Percentiles rank a stretch among this genome's conserved stretches.
phyloP scores from a whole-genome alignment of 2,329 filamentous ascomycete species.

The Colletotrichum somersetense region DNA sequence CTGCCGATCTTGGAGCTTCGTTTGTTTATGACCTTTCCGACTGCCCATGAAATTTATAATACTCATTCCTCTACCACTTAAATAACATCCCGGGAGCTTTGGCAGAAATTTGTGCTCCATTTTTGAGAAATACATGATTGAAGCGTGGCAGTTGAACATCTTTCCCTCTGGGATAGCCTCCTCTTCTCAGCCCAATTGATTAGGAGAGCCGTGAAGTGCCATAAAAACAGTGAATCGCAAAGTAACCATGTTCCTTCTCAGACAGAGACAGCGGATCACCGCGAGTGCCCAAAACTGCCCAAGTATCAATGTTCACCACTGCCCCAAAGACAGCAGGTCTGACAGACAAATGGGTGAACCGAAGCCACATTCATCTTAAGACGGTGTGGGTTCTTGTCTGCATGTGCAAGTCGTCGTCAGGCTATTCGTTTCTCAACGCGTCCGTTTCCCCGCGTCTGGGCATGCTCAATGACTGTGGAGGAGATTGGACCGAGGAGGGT shows the following conservation, averaged over 20 bases:
- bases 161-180: not conserved
- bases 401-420: not conserved
- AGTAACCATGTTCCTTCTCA: too few relatives aligned
- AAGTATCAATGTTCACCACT: not conserved
- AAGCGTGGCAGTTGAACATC: too few relatives aligned
- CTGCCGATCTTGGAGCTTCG: not conserved
- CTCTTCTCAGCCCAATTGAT: too few relatives aligned
- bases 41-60: too few relatives aligned
- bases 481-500: constrained; percentile 17
- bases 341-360: constrained; percentile 1
- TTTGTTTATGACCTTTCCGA: too few relatives aligned
- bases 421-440: constrained; percentile 11
- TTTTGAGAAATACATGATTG: not conserved
- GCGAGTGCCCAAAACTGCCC: not conserved
- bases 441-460: constrained; percentile 16
- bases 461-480: constrained; percentile 15
- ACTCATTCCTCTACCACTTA: too few relatives aligned
- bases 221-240: too few relatives aligned
- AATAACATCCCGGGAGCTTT: not conserved
- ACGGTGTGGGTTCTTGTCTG: not conserved
- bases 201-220: too few relatives aligned
- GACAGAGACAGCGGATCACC: too few relatives aligned
- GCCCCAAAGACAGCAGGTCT: not conserved
- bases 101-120: not conserved
- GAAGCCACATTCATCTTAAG: not conserved